Evolutionary conservation across 495 filamentous ascomycete species (phyloP).

Genomic region (Immersiella caudata): DNA sequence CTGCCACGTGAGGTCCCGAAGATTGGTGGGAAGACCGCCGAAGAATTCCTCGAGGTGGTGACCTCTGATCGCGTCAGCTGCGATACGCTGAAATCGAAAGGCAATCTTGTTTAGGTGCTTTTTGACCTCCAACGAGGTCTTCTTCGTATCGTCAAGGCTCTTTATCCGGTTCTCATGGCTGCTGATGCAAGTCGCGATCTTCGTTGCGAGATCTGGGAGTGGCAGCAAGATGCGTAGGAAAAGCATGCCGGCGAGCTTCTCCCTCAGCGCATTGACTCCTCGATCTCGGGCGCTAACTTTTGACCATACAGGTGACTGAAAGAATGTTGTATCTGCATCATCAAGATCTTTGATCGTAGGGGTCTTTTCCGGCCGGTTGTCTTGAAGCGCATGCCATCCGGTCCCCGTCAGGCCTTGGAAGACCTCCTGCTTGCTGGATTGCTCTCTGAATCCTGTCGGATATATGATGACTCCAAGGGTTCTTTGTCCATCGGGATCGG

Average conservation of each 20-base stretch:
- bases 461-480: background rate
- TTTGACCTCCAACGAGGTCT: background rate
- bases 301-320: background rate
- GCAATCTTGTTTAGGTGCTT: background rate
- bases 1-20: background rate
- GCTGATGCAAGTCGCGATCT: background rate
- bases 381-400: background rate
- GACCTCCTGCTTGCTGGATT: background rate
- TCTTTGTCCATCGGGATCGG: background rate
- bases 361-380: background rate
- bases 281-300: background rate
- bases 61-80: background rate
- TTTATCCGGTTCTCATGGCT: background rate
- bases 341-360: background rate
- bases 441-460: background rate
- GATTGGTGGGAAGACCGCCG: background rate
- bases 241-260: background rate
- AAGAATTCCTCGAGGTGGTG: background rate
- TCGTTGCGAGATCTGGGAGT: background rate
- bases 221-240: background rate
- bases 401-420: background rate
- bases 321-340: background rate
- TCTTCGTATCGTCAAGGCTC: background rate
- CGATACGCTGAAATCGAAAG: background rate
- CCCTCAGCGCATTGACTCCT: background rate